phyloP scores from a whole-genome alignment of 176 grass and related monocot genomes.

The Juncus effusus region DNA sequence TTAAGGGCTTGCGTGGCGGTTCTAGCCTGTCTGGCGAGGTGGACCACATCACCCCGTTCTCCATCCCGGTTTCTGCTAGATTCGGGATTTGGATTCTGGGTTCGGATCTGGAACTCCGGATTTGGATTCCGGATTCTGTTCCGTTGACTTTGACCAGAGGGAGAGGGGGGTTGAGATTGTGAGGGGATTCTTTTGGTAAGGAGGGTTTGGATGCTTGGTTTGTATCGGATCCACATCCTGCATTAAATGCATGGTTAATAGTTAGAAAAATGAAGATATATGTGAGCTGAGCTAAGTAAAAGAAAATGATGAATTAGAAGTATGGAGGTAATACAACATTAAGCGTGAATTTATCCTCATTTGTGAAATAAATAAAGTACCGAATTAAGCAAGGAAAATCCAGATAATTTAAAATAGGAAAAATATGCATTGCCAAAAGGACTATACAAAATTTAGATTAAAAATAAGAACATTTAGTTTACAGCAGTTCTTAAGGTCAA shows the following conservation, averaged over 20 bases:
- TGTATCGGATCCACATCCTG: slow-evolving; percentile 41
- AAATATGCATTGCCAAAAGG: too few relatives aligned
- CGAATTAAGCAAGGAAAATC: too few relatives aligned
- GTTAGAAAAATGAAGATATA: not conserved
- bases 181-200: slow-evolving; percentile 31
- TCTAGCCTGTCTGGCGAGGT: slow-evolving; percentile 76
- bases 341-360: too few relatives aligned
- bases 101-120: too few relatives aligned
- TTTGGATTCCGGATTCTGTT: slow-evolving; percentile 21
- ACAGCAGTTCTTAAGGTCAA: too few relatives aligned
- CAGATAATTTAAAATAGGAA: too few relatives aligned
- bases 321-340: too few relatives aligned
- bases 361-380: too few relatives aligned
- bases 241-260: slow-evolving; percentile 23
- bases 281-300: not conserved
- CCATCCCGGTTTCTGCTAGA: not conserved
- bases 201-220: slow-evolving; percentile 40
- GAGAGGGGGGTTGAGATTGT: slow-evolving; percentile 39
- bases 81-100: too few relatives aligned
- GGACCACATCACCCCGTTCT: slow-evolving; percentile 66
- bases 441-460: too few relatives aligned
- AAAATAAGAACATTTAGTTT: too few relatives aligned
- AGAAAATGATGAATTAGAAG: not conserved
- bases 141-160: slow-evolving; percentile 63
- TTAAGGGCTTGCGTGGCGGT: slow-evolving; percentile 65